Percentiles rank a stretch among this genome's conserved stretches.
phyloP scores from a whole-genome alignment of 306 rosid species.

The Malus sylvestris region DNA sequence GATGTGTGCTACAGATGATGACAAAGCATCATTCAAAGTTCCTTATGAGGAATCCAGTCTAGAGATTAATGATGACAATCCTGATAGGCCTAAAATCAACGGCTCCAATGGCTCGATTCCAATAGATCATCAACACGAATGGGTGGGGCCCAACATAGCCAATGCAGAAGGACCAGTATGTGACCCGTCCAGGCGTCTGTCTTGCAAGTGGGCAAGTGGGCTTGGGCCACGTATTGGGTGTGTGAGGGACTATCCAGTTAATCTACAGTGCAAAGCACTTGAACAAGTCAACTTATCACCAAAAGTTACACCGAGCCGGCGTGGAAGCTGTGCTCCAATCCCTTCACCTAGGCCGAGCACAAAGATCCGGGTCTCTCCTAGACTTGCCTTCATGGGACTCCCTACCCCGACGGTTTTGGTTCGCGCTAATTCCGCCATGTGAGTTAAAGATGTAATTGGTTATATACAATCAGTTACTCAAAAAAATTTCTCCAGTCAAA shows the following conservation, averaged over 20 bases:
- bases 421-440: background rate
- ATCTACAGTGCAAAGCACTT: constrained; percentile 32
- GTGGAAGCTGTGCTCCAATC: constrained; percentile 14
- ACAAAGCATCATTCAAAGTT: constrained; percentile 9
- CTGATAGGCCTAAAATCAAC: background rate
- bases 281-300: constrained; percentile 47
- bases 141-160: background rate
- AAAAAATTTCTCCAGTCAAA: too few relatives aligned
- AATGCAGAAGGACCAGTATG: background rate
- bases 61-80: background rate
- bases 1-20: constrained; percentile 31
- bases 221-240: constrained; percentile 49
- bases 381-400: constrained; percentile 42
- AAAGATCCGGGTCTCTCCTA: constrained; percentile 40
- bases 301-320: background rate
- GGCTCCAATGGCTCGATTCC: background rate
- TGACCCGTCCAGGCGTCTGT: constrained; percentile 28
- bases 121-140: background rate
- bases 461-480: too few relatives aligned
- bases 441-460: too few relatives aligned
- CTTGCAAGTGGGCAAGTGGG: constrained; percentile 44
- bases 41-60: background rate
- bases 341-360: constrained; percentile 54
- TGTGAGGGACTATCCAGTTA: constrained; percentile 37
- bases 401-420: constrained; percentile 30